Evolutionary conservation across 768 basidiomycete species (phyloP).

Genomic region (Leccinum subgranulosum): DNA sequence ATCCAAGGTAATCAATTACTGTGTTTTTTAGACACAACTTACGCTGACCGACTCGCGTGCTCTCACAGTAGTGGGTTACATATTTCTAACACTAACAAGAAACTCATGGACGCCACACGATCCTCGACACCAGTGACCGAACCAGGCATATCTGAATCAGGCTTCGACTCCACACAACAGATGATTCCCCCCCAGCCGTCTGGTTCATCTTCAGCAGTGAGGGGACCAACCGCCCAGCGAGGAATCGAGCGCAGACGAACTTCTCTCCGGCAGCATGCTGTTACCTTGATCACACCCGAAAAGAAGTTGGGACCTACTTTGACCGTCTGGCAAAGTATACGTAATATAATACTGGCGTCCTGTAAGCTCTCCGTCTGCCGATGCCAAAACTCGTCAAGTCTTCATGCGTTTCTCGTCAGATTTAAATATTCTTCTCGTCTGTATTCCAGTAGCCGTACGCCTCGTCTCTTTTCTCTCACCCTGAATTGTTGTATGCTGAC

Average conservation of each 20-base stretch:
- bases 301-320: conserved; percentile 43
- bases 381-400: not conserved
- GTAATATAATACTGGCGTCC: conserved; percentile 52
- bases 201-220: conserved; percentile 13
- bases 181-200: conserved; percentile 5
- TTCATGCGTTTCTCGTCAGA: conserved; percentile 36
- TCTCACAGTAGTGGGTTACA: conserved; percentile 6
- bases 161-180: conserved; percentile 1
- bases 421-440: conserved; percentile 68
- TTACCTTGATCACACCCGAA: conserved; percentile 36
- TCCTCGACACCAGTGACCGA: conserved; percentile 14
- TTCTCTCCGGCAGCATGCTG: conserved; percentile 18
- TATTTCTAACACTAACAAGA: not conserved
- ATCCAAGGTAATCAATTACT: conserved; percentile 1
- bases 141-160: conserved; percentile 2
- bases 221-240: conserved; percentile 4
- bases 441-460: conserved; percentile 66
- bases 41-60: not conserved
- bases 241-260: conserved; percentile 2
- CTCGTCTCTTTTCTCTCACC: not conserved
- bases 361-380: conserved; percentile 40
- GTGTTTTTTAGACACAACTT: not conserved
- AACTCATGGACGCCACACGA: conserved; percentile 16
- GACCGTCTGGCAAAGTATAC: conserved; percentile 42
- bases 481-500: not conserved